A percentile compares a stretch with the other conserved stretches of the same genome.
Evolutionary conservation across 768 basidiomycete genomes (phyloP).

Genomic region (Brasilioporus rufonigricans): DNA sequence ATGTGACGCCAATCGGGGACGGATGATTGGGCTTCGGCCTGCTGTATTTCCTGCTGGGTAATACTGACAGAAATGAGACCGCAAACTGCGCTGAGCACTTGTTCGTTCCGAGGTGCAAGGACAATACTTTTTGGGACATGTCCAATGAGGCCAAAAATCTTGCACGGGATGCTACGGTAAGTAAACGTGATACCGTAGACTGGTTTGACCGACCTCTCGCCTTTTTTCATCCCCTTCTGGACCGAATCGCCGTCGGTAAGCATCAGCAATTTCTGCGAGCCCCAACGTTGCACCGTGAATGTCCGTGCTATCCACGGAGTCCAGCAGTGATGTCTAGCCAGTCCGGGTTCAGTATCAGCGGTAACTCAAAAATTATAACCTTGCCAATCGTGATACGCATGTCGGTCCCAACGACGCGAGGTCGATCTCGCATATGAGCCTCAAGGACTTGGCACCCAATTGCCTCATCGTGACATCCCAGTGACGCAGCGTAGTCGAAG

Average conservation of each 20-base stretch:
- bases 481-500: constrained; percentile 75
- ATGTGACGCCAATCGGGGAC: constrained; percentile 66
- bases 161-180: constrained; percentile 1
- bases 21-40: constrained; percentile 35
- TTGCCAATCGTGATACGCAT: constrained; percentile 53
- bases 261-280: constrained; percentile 69
- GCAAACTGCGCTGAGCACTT: constrained; percentile 71
- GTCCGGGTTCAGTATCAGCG: constrained; percentile 9
- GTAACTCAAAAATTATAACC: constrained; percentile 24
- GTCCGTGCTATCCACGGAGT: constrained; percentile 63
- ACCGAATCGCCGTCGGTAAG: constrained; percentile 39
- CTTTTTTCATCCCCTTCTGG: constrained; percentile 34
- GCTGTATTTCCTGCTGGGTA: constrained; percentile 52
- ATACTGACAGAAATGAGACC: constrained; percentile 63
- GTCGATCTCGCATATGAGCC: constrained; percentile 63
- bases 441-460: constrained; percentile 73
- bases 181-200: background rate
- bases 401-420: constrained; percentile 49
- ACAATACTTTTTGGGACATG: constrained; percentile 58
- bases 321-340: constrained; percentile 51
- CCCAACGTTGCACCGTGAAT: constrained; percentile 82
- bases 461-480: constrained; percentile 86
- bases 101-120: constrained; percentile 64
- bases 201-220: constrained; percentile 41
- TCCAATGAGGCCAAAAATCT: constrained; percentile 68